phyloP scores from a whole-genome alignment of 495 filamentous ascomycete genomes.

The Tuber aestivum region DNA sequence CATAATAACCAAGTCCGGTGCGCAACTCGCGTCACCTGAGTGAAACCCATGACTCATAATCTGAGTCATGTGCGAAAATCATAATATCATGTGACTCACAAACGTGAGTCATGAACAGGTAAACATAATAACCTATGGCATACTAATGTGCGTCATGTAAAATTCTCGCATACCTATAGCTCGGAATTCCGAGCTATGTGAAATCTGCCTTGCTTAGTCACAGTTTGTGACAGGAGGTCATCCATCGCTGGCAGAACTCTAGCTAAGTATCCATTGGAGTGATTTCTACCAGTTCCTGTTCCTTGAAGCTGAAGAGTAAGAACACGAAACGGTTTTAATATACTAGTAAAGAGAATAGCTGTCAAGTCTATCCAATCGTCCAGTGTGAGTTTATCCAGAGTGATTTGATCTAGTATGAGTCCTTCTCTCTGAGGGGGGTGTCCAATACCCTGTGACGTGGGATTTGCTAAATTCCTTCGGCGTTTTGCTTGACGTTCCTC shows the following conservation, averaged over 20 bases:
- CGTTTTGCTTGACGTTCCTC: neutral
- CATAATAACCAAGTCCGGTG: too few relatives aligned
- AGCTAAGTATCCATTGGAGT: neutral
- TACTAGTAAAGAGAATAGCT: neutral
- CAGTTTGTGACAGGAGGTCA: too few relatives aligned
- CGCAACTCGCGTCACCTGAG: too few relatives aligned
- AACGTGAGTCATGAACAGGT: too few relatives aligned
- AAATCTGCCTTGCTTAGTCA: too few relatives aligned
- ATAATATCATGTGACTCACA: too few relatives aligned
- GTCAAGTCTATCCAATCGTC: neutral
- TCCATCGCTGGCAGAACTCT: conserved; percentile 1
- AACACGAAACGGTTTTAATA: neutral
- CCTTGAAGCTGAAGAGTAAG: neutral
- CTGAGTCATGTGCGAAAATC: too few relatives aligned
- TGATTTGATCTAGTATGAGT: neutral
- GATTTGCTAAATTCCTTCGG: neutral
- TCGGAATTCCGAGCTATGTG: too few relatives aligned
- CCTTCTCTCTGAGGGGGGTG: neutral
- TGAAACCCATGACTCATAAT: too few relatives aligned
- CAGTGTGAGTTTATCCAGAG: neutral
- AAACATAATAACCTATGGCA: too few relatives aligned
- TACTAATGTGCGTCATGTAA: too few relatives aligned
- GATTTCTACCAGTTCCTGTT: neutral
- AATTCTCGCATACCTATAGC: too few relatives aligned
- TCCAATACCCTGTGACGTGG: neutral